A percentile compares a stretch with the other conserved stretches of the same genome.
Evolutionary conservation across 176 grass and related monocot species (phyloP).

Genomic region (Rhynchospora tenuis): DNA sequence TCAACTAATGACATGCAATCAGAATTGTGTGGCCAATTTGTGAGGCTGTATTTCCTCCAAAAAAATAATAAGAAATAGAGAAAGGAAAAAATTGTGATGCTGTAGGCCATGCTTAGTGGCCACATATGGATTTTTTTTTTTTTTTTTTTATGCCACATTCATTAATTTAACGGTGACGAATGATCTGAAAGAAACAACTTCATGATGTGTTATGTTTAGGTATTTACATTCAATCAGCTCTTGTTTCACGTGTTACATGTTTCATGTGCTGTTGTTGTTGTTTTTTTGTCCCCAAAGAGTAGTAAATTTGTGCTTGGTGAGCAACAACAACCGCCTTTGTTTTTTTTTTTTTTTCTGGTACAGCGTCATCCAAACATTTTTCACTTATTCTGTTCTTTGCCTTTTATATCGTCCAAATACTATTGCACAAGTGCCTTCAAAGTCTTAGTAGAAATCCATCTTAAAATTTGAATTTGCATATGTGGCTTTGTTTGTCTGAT

Average conservation of each 20-base stretch:
- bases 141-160: not conserved
- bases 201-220: not conserved
- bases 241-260: not conserved
- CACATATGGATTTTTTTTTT: too few relatives aligned
- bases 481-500: too few relatives aligned
- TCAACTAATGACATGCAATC: not conserved
- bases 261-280: not conserved
- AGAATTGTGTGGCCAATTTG: not conserved
- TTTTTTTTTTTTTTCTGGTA: too few relatives aligned
- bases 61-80: too few relatives aligned
- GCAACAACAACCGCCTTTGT: not conserved
- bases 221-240: not conserved
- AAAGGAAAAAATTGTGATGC: too few relatives aligned
- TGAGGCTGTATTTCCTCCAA: not conserved
- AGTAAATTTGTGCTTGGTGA: not conserved
- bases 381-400: too few relatives aligned
- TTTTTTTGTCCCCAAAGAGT: not conserved
- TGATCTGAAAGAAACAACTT: not conserved
- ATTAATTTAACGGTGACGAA: not conserved
- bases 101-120: too few relatives aligned
- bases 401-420: too few relatives aligned
- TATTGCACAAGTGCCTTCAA: too few relatives aligned
- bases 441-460: too few relatives aligned
- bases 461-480: too few relatives aligned
- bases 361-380: too few relatives aligned